Conservation (phyloP, 257 asterid genomes). For the Solanum boliviense region DNA sequence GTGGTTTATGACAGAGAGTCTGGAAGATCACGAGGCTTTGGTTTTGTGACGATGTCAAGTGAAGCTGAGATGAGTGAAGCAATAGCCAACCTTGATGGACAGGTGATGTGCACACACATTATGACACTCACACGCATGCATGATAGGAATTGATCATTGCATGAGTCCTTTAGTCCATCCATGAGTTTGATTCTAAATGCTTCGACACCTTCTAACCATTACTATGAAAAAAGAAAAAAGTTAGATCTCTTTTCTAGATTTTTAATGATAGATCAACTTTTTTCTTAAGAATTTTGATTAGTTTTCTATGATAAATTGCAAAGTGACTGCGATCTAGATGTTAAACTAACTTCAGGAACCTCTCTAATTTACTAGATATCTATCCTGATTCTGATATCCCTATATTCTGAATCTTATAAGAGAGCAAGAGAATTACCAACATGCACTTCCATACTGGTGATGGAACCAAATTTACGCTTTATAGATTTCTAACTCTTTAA, state of each 20-base stretch:
- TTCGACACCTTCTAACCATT: neutral
- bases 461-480: neutral
- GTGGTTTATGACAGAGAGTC: conserved; percentile 71
- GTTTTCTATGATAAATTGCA: neutral
- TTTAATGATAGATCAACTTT: neutral
- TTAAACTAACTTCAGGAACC: neutral
- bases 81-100: conserved; percentile 78
- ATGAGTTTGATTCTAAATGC: neutral
- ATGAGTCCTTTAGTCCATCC: neutral
- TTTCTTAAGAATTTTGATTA: neutral
- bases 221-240: neutral
- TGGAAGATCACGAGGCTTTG: conserved; percentile 90
- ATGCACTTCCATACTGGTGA: neutral
- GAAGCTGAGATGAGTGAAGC: conserved; percentile 79
- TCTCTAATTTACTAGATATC: neutral
- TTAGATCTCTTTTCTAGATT: neutral
- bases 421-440: too few species aligned
- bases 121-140: neutral
- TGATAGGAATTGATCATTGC: neutral
- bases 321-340: neutral
- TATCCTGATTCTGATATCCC: neutral
- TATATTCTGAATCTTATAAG: neutral
- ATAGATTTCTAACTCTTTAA: neutral
- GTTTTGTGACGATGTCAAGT: conserved; percentile 73
- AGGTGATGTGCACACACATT: conserved; percentile 31